Evolutionary conservation across 306 rosid species (phyloP).

Genomic region (Malus domestica): ASM211411v1 NC_041805.1:1119001-1119500

Average conservation of each 20-base stretch:
- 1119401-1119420: slow-evolving; percentile 79
- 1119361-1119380: slow-evolving; percentile 73
- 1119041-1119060: slow-evolving; percentile 29
- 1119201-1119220: no score
- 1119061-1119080: slow-evolving; percentile 46
- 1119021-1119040: slow-evolving; percentile 14
- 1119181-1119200: slow-evolving; percentile 81
- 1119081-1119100: slow-evolving; percentile 57
- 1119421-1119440: slow-evolving; percentile 75
- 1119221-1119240: background rate
- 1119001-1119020: slow-evolving; percentile 47
- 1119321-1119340: slow-evolving; percentile 92
- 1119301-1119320: slow-evolving; percentile 82
- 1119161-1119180: slow-evolving; percentile 72
- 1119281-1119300: slow-evolving; percentile 43
- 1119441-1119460: slow-evolving; percentile 84
- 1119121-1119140: slow-evolving; percentile 60
- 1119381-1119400: slow-evolving; percentile 68
- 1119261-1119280: background rate
- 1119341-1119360: slow-evolving; percentile 65
- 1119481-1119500: slow-evolving; percentile 53
- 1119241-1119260: background rate
- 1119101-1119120: slow-evolving; percentile 55
- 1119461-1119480: slow-evolving; percentile 56
- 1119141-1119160: slow-evolving; percentile 71